Base-by-base conservation (phyloP, 1,139 yeast species). In the Geotrichum phurueaensis region DNA sequence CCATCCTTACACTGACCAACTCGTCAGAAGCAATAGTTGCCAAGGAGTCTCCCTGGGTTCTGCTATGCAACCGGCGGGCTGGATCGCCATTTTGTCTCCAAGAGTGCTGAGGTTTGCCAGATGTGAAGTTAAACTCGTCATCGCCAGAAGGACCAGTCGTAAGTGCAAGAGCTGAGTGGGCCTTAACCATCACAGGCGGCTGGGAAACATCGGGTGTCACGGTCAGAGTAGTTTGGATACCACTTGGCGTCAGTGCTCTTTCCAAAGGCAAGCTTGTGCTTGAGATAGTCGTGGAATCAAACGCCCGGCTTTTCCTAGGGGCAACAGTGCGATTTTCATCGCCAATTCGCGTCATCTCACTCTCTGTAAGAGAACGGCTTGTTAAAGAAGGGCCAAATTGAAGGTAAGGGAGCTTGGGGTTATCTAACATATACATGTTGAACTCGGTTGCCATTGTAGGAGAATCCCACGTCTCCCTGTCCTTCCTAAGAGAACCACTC, bases 21-120 rank as follows among this genome's bases (percentile, higher is more conserved):
- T 90, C 95, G 62, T 86, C 91, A 0, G 97, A 90, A 54, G 94
- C 86, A 36, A 91, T 94, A 0, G 97, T 91, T 45, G 94, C 92
- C 65, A 88, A 70, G 0, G 97, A 88, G 43, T 82, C 83, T 63
- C 83, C 79, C 27, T 96, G 87, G 57, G 82, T 84, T 67, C 87
- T 80, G 54, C 80, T 78, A 63, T 79, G 79, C 76, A 80, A 75
- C 60, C 74, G 65, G 33, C 69, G 70, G 54, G 72, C 77, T 3
- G 79, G 72, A 27, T 73, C 74, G 59, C 74, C 69, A 0, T 81
- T 80, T 63, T 78, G 80, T 71, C 97, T 80, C 97, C 97, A 90
- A 6, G 97, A 89, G 71, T 83, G 83, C 65, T 76, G 69, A 9
- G 78, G 75, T 57, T 64, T 66, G 13, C 63, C 71, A 31, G 63